These are phyloP conservation scores for Erysimum cheiri DNA, from an alignment of 441 rosid genomes.

Conservation along the genomic window DNA sequence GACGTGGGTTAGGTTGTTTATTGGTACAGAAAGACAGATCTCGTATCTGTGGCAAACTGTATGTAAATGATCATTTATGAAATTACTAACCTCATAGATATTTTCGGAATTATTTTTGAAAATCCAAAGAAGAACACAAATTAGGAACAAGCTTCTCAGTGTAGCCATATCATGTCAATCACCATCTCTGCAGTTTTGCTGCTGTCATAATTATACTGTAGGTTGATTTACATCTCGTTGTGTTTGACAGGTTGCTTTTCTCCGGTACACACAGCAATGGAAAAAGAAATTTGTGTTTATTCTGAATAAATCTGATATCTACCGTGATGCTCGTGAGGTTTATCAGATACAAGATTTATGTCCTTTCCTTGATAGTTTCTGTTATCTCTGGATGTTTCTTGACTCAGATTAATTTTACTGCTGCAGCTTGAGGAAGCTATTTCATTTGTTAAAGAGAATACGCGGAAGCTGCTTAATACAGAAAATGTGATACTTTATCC, in stretches of 20 bases:
- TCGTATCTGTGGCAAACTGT: not conserved
- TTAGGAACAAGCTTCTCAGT: conserved; percentile 4
- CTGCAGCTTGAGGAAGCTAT: conserved; percentile 91
- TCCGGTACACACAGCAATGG: conserved; percentile 93
- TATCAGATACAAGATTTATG: conserved; percentile 30
- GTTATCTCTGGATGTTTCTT: conserved; percentile 8
- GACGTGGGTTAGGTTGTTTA: not conserved
- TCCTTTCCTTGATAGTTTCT: conserved; percentile 27
- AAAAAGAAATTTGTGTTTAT: conserved; percentile 91
- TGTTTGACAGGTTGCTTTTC: conserved; percentile 78
- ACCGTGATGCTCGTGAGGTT: conserved; percentile 83
- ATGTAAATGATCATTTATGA: not conserved
- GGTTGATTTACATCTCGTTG: conserved; percentile 31
- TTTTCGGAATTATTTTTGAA: not conserved
- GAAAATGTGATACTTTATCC: conserved; percentile 79
- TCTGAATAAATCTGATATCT: conserved; percentile 90
- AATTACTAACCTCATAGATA: not conserved
- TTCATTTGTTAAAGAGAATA: conserved; percentile 77
- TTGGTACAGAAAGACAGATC: not conserved
- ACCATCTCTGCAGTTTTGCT: conserved; percentile 20
- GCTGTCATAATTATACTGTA: conserved; percentile 10
- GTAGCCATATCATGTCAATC: conserved; percentile 6
- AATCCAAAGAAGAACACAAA: not conserved
- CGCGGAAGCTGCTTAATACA: conserved; percentile 74
- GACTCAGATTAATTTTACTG: conserved; percentile 31